phyloP scores from a whole-genome alignment of 2,329 filamentous ascomycete genomes.

The Cladosporium colombiae region DNA sequence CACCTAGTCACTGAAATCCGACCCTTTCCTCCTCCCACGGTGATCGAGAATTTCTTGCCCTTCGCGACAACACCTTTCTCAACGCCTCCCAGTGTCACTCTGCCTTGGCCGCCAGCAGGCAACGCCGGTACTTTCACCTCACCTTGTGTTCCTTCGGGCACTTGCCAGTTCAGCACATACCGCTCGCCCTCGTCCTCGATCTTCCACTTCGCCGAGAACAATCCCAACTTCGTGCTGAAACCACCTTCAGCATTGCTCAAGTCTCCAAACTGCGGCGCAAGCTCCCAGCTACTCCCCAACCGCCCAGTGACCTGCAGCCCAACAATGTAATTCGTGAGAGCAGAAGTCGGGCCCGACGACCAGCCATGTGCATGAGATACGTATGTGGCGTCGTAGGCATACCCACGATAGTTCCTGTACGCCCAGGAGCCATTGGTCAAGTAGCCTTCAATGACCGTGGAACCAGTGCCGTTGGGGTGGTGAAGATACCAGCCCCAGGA shows the following conservation, averaged over 20 bases:
- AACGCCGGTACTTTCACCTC: slow-evolving; percentile 32
- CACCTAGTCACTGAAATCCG: neutral
- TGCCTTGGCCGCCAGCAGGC: neutral
- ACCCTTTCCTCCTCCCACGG: neutral
- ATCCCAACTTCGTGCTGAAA: slow-evolving; percentile 49
- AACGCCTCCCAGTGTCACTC: neutral
- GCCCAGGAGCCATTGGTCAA: slow-evolving; percentile 48
- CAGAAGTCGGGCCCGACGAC: slow-evolving; percentile 51
- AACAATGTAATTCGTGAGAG: slow-evolving; percentile 48
- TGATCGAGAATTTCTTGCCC: neutral
- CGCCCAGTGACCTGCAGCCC: slow-evolving; percentile 46
- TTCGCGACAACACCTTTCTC: neutral
- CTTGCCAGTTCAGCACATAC: slow-evolving; percentile 29
- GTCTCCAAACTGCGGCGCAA: slow-evolving; percentile 49
- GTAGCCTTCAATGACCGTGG: slow-evolving; percentile 56
- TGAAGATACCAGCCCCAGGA: slow-evolving; percentile 59
- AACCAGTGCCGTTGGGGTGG: slow-evolving; percentile 55
- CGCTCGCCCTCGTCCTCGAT: slow-evolving; percentile 24
- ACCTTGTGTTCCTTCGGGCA: slow-evolving; percentile 37
- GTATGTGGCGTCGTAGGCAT: slow-evolving; percentile 43
- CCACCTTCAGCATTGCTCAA: slow-evolving; percentile 47
- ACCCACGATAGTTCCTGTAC: slow-evolving; percentile 35
- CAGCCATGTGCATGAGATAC: slow-evolving; percentile 55
- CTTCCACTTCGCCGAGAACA: slow-evolving; percentile 42
- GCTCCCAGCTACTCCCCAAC: slow-evolving; percentile 44